These are phyloP conservation scores for Leccinum griseonigrum DNA, from an alignment of 1,284 basidiomycete species.

Conservation along the genomic window DNA sequence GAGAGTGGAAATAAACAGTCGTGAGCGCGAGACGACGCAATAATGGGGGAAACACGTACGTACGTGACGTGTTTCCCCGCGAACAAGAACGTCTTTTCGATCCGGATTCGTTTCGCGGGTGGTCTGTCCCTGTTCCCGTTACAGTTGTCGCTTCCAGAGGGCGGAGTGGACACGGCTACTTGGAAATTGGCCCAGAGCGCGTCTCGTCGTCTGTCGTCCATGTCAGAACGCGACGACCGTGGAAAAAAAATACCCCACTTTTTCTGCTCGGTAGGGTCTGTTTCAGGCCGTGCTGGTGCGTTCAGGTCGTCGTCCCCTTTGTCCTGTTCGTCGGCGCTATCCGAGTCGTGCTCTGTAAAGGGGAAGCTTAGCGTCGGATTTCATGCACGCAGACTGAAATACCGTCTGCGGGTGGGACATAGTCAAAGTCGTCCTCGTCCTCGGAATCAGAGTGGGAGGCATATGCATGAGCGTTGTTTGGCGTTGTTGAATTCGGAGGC, in stretches of 20 bases:
- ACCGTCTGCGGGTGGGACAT: slow-evolving; percentile 51
- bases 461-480: slow-evolving; percentile 22
- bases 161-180: slow-evolving; percentile 41
- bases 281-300: slow-evolving; percentile 10
- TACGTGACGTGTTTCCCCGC: slow-evolving; percentile 73
- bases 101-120: slow-evolving; percentile 48
- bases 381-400: background rate
- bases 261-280: slow-evolving; percentile 42
- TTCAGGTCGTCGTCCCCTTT: slow-evolving; percentile 9
- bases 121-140: background rate
- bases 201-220: slow-evolving; percentile 35
- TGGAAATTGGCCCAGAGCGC: slow-evolving; percentile 63
- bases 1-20: slow-evolving; percentile 2
- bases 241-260: slow-evolving; percentile 32
- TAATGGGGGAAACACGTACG: slow-evolving; percentile 27
- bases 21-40: background rate
- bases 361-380: background rate
- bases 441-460: slow-evolving; percentile 39
- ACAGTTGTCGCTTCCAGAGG: background rate
- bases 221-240: slow-evolving; percentile 2
- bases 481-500: slow-evolving; percentile 25
- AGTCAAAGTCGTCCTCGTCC: slow-evolving; percentile 66
- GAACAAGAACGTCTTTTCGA: slow-evolving; percentile 67
- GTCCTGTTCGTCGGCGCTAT: slow-evolving; percentile 36
- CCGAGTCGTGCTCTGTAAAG: slow-evolving; percentile 35